Evolutionary conservation across 2,329 filamentous ascomycete species (phyloP).

Genomic region (Seiridium cupressi): DNA sequence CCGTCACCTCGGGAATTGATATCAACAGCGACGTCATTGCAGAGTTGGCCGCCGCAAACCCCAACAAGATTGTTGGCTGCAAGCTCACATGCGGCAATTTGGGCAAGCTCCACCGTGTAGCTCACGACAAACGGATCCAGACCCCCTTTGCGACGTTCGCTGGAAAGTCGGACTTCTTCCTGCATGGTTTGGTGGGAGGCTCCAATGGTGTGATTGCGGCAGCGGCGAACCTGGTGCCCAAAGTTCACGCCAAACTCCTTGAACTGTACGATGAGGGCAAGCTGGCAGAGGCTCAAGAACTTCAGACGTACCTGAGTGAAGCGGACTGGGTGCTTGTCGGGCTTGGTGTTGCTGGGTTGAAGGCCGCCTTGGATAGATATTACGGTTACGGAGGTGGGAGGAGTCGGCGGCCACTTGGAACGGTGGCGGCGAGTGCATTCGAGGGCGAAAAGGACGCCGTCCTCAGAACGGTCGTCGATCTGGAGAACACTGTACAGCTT

Average conservation of each 20-base stretch:
- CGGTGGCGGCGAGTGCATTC: neutral
- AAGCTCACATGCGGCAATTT: slow-evolving; percentile 57
- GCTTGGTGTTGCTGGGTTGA: slow-evolving; percentile 43
- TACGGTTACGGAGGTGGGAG: slow-evolving; percentile 34
- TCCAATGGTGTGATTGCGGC: slow-evolving; percentile 70
- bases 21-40: slow-evolving; percentile 65
- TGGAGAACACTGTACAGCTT: no score
- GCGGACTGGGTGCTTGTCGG: slow-evolving; percentile 41
- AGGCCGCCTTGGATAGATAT: slow-evolving; percentile 38
- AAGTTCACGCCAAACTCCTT: slow-evolving; percentile 60
- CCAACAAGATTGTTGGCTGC: slow-evolving; percentile 56
- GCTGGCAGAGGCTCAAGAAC: slow-evolving; percentile 22
- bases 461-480: no score
- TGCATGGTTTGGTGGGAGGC: slow-evolving; percentile 67
- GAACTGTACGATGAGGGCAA: slow-evolving; percentile 58
- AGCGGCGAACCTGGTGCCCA: slow-evolving; percentile 67
- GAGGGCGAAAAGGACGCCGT: no score
- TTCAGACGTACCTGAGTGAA: slow-evolving; percentile 39
- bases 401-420: slow-evolving; percentile 20
- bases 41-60: slow-evolving; percentile 38
- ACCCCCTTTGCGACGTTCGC: slow-evolving; percentile 19
- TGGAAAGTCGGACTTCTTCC: slow-evolving; percentile 55
- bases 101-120: slow-evolving; percentile 46
- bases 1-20: slow-evolving; percentile 64
- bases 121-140: neutral